These are phyloP conservation scores for Lecanoromycetidae sp. DNA, from an alignment of 2,329 filamentous ascomycete genomes.

Conservation along the genomic window DNA sequence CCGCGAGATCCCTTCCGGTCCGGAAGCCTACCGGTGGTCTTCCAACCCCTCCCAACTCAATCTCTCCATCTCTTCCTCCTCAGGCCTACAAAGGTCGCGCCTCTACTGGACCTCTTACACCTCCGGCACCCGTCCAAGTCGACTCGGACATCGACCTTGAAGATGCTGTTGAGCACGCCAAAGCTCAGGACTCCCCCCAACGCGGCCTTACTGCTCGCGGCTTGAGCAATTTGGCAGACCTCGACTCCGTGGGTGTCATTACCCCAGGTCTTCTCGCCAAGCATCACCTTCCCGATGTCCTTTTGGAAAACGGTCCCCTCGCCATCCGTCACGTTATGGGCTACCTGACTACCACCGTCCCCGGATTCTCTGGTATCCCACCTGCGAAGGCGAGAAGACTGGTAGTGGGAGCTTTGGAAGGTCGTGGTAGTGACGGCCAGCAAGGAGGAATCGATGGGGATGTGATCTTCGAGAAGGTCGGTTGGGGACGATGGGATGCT, in stretches of 20 bases:
- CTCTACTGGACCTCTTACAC: constrained; percentile 28
- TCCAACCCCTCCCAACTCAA: constrained; percentile 88
- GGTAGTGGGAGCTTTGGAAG: constrained; percentile 84
- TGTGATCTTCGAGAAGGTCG: constrained; percentile 85
- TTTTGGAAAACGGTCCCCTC: constrained; percentile 77
- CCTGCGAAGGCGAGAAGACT: constrained; percentile 81
- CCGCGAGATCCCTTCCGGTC: constrained; percentile 16
- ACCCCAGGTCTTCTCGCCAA: constrained; percentile 76
- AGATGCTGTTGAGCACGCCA: constrained; percentile 47
- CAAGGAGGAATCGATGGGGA: constrained; percentile 50
- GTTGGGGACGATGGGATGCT: constrained; percentile 94
- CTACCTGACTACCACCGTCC: constrained; percentile 83
- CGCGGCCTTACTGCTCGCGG: constrained; percentile 28
- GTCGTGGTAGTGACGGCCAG: constrained; percentile 48
- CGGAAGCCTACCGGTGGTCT: constrained; percentile 37
- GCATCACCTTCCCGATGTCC: constrained; percentile 78
- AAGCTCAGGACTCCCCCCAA: constrained; percentile 28
- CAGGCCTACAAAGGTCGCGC: constrained; percentile 61
- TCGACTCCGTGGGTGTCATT: constrained; percentile 70
- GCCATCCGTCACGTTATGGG: constrained; percentile 94
- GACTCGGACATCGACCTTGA: constrained; percentile 83
- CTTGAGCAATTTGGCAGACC: constrained; percentile 38
- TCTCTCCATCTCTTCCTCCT: constrained; percentile 75
- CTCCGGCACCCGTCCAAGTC: constrained; percentile 41
- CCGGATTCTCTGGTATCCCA: constrained; percentile 79